Percentiles rank a stretch among this genome's conserved stretches.
These are phyloP conservation scores for Aspergillus fumigatiaffinis DNA, from an alignment of 2,329 filamentous ascomycete genomes.

Conservation along the genomic window DNA sequence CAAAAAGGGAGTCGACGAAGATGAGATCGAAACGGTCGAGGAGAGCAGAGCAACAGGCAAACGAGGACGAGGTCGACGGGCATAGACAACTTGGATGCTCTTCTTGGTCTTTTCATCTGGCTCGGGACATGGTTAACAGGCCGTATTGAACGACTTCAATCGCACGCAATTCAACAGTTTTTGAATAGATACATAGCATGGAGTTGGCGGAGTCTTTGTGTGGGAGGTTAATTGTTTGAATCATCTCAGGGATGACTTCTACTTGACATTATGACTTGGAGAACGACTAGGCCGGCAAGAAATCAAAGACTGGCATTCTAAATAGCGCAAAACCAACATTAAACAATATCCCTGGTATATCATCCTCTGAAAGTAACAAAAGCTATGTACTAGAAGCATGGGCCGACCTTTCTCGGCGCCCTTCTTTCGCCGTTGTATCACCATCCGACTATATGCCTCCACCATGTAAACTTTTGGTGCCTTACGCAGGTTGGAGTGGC, in stretches of 20 bases:
- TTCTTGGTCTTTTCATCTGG: neutral
- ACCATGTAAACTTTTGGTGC: neutral
- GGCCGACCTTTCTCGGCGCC: neutral
- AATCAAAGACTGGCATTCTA: neutral
- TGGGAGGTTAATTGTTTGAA: neutral
- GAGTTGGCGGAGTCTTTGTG: slow-evolving; percentile 27
- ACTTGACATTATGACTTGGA: neutral
- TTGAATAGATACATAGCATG: slow-evolving; percentile 23
- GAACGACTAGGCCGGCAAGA: neutral
- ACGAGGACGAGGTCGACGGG: slow-evolving; percentile 37
- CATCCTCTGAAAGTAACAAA: neutral
- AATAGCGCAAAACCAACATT: neutral
- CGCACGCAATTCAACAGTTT: neutral
- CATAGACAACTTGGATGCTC: slow-evolving; percentile 14
- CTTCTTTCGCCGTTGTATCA: neutral
- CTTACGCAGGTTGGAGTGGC: neutral
- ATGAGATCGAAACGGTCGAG: slow-evolving; percentile 53
- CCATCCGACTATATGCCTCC: neutral
- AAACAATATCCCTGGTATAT: neutral
- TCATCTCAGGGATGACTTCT: neutral
- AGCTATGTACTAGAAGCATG: neutral
- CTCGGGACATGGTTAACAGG: neutral
- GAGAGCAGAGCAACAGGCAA: slow-evolving; percentile 38
- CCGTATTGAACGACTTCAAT: neutral
- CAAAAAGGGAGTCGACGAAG: slow-evolving; percentile 58